Conservation (phyloP, 2,329 filamentous ascomycete species). For the Cercospora sp. region DNA sequence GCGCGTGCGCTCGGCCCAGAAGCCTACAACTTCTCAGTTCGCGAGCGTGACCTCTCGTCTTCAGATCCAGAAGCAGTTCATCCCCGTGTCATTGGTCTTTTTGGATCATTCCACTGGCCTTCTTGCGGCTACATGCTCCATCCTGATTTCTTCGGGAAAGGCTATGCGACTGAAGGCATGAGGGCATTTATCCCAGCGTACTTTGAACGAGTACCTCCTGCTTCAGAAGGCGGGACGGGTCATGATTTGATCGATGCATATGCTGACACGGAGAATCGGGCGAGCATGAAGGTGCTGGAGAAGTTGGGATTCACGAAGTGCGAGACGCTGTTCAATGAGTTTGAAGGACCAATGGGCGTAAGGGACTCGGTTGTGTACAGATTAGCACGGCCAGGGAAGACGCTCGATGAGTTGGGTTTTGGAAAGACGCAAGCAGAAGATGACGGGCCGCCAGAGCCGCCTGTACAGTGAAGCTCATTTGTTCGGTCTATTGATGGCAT, state of each 20-base stretch:
- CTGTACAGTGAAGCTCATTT: conserved; percentile 15
- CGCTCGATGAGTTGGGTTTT: conserved; percentile 30
- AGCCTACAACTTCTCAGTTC: conserved; percentile 60
- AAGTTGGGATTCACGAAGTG: conserved; percentile 55
- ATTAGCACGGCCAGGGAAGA: conserved; percentile 33
- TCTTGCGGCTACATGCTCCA: conserved; percentile 49
- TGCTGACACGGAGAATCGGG: conserved; percentile 52
- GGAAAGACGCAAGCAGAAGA: conserved; percentile 1
- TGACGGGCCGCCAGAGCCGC: conserved; percentile 18
- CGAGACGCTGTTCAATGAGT: conserved; percentile 45
- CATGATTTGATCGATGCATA: conserved; percentile 47
- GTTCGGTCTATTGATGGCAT: background rate
- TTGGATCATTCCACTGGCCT: conserved; percentile 45
- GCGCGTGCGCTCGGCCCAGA: conserved; percentile 40
- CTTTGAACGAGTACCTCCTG: conserved; percentile 41
- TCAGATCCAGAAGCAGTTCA: conserved; percentile 58
- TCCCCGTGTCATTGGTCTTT: conserved; percentile 51
- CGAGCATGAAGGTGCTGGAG: conserved; percentile 57
- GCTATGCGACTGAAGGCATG: conserved; percentile 49
- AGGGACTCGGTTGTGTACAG: conserved; percentile 42
- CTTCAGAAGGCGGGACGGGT: conserved; percentile 28
- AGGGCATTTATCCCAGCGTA: conserved; percentile 44
- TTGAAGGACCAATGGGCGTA: conserved; percentile 42
- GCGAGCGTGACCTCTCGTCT: conserved; percentile 41
- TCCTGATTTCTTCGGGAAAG: conserved; percentile 38